Base-by-base conservation (phyloP, 805 yeast genomes). In the Hanseniaspora guilliermondii region DNA sequence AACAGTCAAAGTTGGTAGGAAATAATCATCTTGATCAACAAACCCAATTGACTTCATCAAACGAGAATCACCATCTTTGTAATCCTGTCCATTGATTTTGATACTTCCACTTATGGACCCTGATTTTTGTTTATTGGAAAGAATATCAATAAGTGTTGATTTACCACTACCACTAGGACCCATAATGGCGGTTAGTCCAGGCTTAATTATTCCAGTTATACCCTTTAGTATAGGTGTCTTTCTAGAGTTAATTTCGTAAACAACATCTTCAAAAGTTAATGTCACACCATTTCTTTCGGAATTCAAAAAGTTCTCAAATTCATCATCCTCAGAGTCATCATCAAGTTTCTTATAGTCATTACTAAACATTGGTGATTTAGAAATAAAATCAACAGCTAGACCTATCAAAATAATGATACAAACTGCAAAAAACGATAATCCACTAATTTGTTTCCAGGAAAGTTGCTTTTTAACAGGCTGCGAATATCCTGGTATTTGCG, bases 131-230 rank as follows among this genome's bases (percentile, higher is more conserved):
- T 91, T 93, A 47, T 83, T 85, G 0, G 97, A 97, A 55, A 93
- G 71, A 56, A 93, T 88, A 64, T 93, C 98, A 50, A 93, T 71
- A 42, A 93, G 70, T 0, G 98, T 91, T 0, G 98, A 91, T 65
- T 93, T 93, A 52, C 98, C 98, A 14, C 98, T 97, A 49, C 98
- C 98, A 0, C 97, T 89, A 1, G 97, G 97, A 44, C 98, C 98
- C 95, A 93, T 87, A 41, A 93, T 87, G 0, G 98, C 97, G 65
- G 88, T 67, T 58, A 95, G 84, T 38, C 96, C 84, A 2, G 97
- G 95, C 50, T 79, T 78, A 2, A 82, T 95, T 14, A 79, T 60
- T 9, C 98, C 98, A 60, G 78, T 80, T 0, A 87, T 75, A 30
- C 76, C 72, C 12, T 76, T 73, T 56, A 93, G 73, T 4, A 93